Base-by-base conservation (phyloP, 768 basidiomycete genomes). In the Auricularia sp. region DNA sequence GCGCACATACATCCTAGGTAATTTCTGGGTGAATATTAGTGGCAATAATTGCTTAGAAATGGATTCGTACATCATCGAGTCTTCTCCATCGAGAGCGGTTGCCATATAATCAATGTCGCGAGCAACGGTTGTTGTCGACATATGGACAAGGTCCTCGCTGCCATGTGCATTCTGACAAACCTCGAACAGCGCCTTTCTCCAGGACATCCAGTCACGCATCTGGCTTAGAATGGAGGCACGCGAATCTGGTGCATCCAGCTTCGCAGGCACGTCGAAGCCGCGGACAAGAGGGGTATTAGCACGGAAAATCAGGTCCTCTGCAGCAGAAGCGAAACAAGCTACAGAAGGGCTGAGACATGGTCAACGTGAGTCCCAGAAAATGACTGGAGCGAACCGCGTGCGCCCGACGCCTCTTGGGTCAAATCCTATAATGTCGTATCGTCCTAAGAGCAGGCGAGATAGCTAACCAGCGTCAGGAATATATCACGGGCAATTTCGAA, bases 91-190 rank as follows among this genome's bases (percentile, higher is more conserved):
- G 11, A 68, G 35, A 10, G 54, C 47, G 23, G 53, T 65, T 1
- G 64, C 65, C 34, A 68, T 67, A 54, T 62, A 65, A 33, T 67
- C 66, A 43, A 68, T 67, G 43, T 68, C 68, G 18, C 66, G 44
- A 21, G 53, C 66, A 36, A 67, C 66, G 18, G 60, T 62, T 29
- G 64, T 65, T 35, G 68, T 68, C 7, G 67, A 67, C 68, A 68
- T 68, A 47, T 65, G 67, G 47, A 62, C 3, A 23, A 66, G 34
- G 18, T 62, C 59, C 14, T 67, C 63, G 14, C 42, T 42, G 11
- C 66, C 68, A 58, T 47, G 63, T 8, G 36, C 44, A 34, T 61
- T 61, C 42, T n/a, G 54, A 36, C 68, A 68, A 29, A 67, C 33
- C 23, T 64, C 66, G 18, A 61, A 60, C 34, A 63, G 61, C 4